Conservation (phyloP, 2,329 filamentous ascomycete species). For the Cryphonectria japonica region DNA sequence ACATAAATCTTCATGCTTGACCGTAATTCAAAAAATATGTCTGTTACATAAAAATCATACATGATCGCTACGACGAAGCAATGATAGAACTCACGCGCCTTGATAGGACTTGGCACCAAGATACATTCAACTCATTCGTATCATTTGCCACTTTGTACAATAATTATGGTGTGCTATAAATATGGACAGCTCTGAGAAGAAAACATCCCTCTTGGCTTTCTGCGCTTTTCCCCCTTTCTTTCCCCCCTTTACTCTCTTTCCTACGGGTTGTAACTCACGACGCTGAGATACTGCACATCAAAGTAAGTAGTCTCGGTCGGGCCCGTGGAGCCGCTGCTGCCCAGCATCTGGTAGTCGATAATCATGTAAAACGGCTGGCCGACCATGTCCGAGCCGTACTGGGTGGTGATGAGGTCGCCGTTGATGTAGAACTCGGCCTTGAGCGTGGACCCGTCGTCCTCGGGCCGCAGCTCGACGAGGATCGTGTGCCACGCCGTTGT, state of each 20-base stretch:
- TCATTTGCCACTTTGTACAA: not conserved
- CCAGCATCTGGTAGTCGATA: constrained; percentile 33
- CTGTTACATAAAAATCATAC: not conserved
- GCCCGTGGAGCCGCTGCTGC: constrained; percentile 30
- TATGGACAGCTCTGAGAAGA: not conserved
- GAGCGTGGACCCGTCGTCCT: constrained; percentile 51
- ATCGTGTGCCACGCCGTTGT: constrained; percentile 50
- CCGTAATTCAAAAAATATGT: not conserved
- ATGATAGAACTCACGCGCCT: not conserved
- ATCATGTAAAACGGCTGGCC: constrained; percentile 46
- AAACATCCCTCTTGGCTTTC: not conserved
- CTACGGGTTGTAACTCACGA: constrained; percentile 31
- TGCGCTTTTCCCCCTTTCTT: not conserved
- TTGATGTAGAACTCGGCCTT: constrained; percentile 57
- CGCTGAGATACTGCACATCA: constrained; percentile 31
- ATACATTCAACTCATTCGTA: not conserved
- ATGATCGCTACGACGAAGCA: not conserved
- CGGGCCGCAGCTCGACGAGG: constrained; percentile 52
- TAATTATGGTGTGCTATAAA: not conserved
- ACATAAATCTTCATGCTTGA: too few species aligned
- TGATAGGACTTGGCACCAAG: not conserved
- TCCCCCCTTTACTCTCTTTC: too few species aligned
- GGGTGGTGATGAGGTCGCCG: constrained; percentile 48
- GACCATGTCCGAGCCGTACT: constrained; percentile 51
- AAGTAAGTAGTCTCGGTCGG: constrained; percentile 30